Evolutionary conservation across 306 rosid species (phyloP), one percentile per base, ranked within the genome.

Genomic region (Pyrus bretschneideri): DNA sequence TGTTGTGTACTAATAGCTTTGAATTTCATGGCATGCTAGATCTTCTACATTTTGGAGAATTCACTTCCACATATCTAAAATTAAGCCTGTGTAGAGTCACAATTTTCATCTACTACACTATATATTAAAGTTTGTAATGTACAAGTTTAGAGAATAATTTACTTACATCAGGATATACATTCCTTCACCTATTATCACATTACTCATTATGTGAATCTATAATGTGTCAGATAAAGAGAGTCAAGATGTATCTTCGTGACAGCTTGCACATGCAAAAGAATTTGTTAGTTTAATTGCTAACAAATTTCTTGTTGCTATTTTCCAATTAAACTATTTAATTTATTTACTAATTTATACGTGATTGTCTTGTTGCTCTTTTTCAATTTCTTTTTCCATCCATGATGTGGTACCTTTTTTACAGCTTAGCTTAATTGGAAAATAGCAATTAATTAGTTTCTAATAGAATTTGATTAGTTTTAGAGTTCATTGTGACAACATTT

Each of bases 11-110:
- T 52, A 12, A 6, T 12, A n/a, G 15, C 29, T 73, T 77, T 72
- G 71, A 63, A 69, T 52, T 46, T 35, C 75, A 74, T 42, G 76
- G 69, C 69, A 54, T 42, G 67, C 52, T 78, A 69, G 55, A 58
- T 59, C 51, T 54, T 52, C 10, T 3, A 8, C 18, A 38, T 22
- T 42, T 27, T 45, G 29, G 29, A 27, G 23, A 45, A 1, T 61
- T 61, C 11, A 51, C 25, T 70, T 30, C 29, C 45, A 70, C 62
- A 3, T 25, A 18, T 27, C 22, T 51, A 49, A 17, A 49, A 49
- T 14, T 49, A 6, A 14, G 55, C 55, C 6, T 5, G 3, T 15
- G 55, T 49, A 40, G 55, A 17, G 21, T 49, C 9, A 49, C 55
- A 17, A 27, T 4, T 29, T 70, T 59, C 13, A 61, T 61, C 38